Base-by-base conservation (phyloP, 2,329 filamentous ascomycete species). In the Aureobasidium mangrovei region DNA sequence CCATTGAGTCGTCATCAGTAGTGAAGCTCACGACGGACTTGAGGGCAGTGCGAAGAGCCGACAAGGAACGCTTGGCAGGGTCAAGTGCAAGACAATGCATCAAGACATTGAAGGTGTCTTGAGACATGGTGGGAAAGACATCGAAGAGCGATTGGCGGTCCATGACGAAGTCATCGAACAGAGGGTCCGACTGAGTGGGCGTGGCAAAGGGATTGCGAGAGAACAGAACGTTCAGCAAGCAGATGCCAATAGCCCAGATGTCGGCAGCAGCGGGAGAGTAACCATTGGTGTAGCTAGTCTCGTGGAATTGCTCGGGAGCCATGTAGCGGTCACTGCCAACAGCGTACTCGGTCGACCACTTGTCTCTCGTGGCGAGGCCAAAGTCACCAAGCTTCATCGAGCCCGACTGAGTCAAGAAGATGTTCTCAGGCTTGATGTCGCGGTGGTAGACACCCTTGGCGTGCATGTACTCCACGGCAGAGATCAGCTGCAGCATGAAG, bases 351-450 rank as follows among this genome's bases (percentile, higher is more conserved):
- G 86, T 86, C 27, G 88, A 94, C 90, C 89, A 95, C 62, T 83
- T 78, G 58, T 95, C 89, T 5, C 83, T 87, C 8, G 91, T 96
- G 49, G 91, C 91, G 59, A 98, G 78, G 53, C 93, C 93, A 68
- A 97, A 95, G 71, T 98, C 93, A 65, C 93, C 93, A 35, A 98
- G 83, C 75, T 98, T 98, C 86, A 97, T 87, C 38, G 85, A 80
- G 53, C 91, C 91, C 61, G 85, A 81, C 57, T 91, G 81, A 56
- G 84, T 87, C 60, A 98, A 78, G 70, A 98, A 97, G 70, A 98
- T 95, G 77, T 98, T 98, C 78, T 98, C 93, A 0, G 93, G 93
- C 76, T 98, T 98, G 81, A 98, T 96, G 71, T 98, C 93, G 58
- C 93, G 88, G 68, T 98, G 93, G 70, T 90, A 96, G 67, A 97